Percentiles rank a stretch among this genome's conserved stretches.
Evolutionary conservation across 495 filamentous ascomycete species (phyloP).

Genomic region (Tuber umbilicatum): DNA sequence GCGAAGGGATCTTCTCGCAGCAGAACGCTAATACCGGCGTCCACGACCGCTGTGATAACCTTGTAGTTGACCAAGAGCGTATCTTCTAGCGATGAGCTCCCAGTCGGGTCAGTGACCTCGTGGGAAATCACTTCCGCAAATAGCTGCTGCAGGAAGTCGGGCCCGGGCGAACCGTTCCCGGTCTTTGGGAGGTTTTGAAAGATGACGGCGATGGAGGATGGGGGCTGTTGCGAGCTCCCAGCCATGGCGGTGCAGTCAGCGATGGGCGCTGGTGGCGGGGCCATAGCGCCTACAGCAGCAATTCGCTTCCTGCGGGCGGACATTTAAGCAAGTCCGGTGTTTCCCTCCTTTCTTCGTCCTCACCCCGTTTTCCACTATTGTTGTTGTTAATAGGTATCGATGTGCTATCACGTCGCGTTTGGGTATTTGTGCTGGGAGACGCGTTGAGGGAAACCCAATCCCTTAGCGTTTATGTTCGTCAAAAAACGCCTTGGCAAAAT

Average conservation of each 20-base stretch:
- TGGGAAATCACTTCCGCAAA: slow-evolving; percentile 57
- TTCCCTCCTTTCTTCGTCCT: neutral
- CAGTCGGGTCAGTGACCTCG: slow-evolving; percentile 44
- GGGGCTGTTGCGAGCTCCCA: slow-evolving; percentile 38
- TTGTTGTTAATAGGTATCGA: neutral
- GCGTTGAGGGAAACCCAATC: neutral
- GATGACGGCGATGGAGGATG: slow-evolving; percentile 51
- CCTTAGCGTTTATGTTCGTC: neutral
- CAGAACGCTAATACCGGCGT: slow-evolving; percentile 67
- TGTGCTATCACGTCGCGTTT: neutral
- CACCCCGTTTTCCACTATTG: neutral
- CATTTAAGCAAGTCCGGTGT: slow-evolving; percentile 6
- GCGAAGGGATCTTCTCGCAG: slow-evolving; percentile 57
- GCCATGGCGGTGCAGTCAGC: neutral
- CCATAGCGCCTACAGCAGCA: slow-evolving; percentile 34
- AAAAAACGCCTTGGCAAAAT: slow-evolving; percentile 1
- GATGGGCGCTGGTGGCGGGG: slow-evolving; percentile 17
- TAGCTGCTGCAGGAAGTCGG: slow-evolving; percentile 57
- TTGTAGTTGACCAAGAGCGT: slow-evolving; percentile 69
- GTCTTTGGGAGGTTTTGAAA: slow-evolving; percentile 47
- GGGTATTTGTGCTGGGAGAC: neutral
- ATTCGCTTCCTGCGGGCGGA: slow-evolving; percentile 45
- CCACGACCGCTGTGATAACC: slow-evolving; percentile 73
- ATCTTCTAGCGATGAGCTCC: slow-evolving; percentile 50
- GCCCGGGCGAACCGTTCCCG: slow-evolving; percentile 42